phyloP scores from a whole-genome alignment of 2,329 filamentous ascomycete genomes.

The Trichoderma hamatum region DNA sequence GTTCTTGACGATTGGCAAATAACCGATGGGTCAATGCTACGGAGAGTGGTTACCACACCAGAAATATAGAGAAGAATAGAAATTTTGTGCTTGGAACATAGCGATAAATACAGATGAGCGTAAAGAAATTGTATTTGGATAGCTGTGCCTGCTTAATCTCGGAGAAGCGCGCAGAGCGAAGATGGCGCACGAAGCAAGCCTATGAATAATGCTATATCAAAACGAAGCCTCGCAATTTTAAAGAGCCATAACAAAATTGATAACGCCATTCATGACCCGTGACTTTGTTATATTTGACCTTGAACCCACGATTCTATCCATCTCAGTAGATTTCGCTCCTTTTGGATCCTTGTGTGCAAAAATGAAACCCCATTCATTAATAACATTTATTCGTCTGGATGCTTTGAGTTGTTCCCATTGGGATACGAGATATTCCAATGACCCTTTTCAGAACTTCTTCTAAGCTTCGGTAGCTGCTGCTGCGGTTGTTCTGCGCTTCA shows the following conservation, averaged over 20 bases:
- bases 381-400: too few relatives aligned
- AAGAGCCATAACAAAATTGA: neutral
- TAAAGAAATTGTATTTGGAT: neutral
- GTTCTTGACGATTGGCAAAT: conserved; percentile 89
- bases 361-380: too few relatives aligned
- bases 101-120: conserved; percentile 21
- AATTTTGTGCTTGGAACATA: conserved; percentile 16
- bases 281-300: neutral
- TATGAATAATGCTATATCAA: neutral
- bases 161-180: neutral
- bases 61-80: conserved; percentile 12
- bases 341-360: too few relatives aligned
- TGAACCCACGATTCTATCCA: neutral
- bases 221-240: neutral
- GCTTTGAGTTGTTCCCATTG: too few relatives aligned
- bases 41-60: neutral
- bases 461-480: too few relatives aligned
- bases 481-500: too few relatives aligned
- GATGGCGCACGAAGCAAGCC: neutral
- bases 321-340: too few relatives aligned
- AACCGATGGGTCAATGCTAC: conserved; percentile 9
- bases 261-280: neutral
- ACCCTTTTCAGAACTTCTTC: too few relatives aligned
- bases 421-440: too few relatives aligned
- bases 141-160: neutral